Base-by-base conservation (phyloP, 306 rosid genomes). In the Spatholobus suberectus region DNA sequence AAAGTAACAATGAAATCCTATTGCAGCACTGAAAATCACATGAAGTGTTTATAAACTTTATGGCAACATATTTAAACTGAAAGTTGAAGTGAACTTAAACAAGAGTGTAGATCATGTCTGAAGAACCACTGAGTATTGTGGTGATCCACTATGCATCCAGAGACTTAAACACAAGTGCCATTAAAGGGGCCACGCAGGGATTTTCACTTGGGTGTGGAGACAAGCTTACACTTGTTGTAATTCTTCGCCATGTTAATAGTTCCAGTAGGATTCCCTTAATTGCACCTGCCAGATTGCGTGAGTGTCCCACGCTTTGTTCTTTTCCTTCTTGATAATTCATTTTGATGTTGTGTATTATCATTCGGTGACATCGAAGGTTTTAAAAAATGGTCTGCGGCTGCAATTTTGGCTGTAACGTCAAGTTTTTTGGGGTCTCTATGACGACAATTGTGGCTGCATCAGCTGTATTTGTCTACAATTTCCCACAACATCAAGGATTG, bases 81-180 rank as follows among this genome's bases (percentile, higher is more conserved):
- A 61, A 61, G 40, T 14, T 61, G 69, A 13, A 21, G 49, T 71
- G 73, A 59, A 72, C 26, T 79, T n/a, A 24, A n/a, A 71, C 54
- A 24, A 72, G 23, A 54, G 11, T 35, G 27, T 51, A 5, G 23
- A 68, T 80, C 15, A 75, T 80, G 84, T 59, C 54, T 58, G 81
- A 80, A 41, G 89, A 68, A 51, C 29, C 66, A 27, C 78, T 78
- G 70, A 89, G 85, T 52, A 79, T 88, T 41, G 89, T 94, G 88
- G 88, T 89, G 88, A 85, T 91, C 86, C 90, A 89, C 81, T 83
- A 87, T 67, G 92, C 92, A 72, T 82, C 91, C 24, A 90, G 78
- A 72, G 86, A 90, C 27, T 81, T 88, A 12, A 88, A 86, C 68
- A 66, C 78, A 75, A 82, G 44, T 46, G 89, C 88, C 61, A 80